These are phyloP conservation scores for Ogataea hybrid DNA, from an alignment of 1,139 yeast genomes.

Conservation along the genomic window DNA sequence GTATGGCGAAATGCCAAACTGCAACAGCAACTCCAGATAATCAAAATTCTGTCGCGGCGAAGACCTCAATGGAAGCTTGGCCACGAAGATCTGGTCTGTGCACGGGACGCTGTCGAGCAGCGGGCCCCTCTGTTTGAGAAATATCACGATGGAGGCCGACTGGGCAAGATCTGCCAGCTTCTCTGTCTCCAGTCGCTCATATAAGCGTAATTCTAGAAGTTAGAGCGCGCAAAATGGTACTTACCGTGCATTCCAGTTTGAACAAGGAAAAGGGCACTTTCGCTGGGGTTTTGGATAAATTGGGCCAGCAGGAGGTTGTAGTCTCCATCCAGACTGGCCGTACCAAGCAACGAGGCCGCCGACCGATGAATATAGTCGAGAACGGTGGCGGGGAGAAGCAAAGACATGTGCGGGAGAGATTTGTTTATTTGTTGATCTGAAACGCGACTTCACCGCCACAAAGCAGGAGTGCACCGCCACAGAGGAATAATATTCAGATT, in stretches of 20 bases:
- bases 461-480: not conserved
- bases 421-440: conserved; percentile 1
- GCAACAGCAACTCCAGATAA: conserved; percentile 55
- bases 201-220: not conserved
- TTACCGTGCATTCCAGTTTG: conserved; percentile 1
- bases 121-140: conserved; percentile 15
- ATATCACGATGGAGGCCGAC: conserved; percentile 1
- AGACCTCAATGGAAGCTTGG: conserved; percentile 10
- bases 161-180: not conserved
- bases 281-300: conserved; percentile 4
- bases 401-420: conserved; percentile 1
- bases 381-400: not conserved
- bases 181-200: conserved; percentile 1
- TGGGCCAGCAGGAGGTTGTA: not conserved
- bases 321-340: not conserved
- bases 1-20: conserved; percentile 51
- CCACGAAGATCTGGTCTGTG: conserved; percentile 10
- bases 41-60: conserved; percentile 41
- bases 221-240: not conserved
- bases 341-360: not conserved
- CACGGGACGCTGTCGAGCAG: conserved; percentile 3
- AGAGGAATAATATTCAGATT: not conserved
- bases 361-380: not conserved
- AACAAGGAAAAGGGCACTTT: conserved; percentile 4
- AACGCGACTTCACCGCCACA: not conserved